Conservation (phyloP, 441 rosid genomes). For the Jatropha multifida region DNA sequence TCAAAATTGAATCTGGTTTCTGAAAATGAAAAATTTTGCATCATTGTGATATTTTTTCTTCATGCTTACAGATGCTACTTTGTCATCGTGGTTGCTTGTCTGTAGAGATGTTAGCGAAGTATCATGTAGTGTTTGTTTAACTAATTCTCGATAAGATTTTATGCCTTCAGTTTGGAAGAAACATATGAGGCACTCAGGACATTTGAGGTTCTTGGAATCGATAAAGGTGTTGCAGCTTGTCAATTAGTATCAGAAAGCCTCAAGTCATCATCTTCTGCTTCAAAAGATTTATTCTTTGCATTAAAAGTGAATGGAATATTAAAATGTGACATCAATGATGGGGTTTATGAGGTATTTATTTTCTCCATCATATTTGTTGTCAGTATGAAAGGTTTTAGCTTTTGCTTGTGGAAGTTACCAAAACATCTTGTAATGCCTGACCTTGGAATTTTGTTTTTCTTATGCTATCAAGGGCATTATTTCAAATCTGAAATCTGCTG, state of each 20-base stretch:
- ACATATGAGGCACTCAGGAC: slow-evolving; percentile 76
- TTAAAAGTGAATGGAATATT: slow-evolving; percentile 63
- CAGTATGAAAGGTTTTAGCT: neutral
- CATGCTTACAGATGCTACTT: neutral
- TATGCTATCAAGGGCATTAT: slow-evolving; percentile 46
- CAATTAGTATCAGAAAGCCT: slow-evolving; percentile 46
- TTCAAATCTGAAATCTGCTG: slow-evolving; percentile 61
- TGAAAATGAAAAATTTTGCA: neutral
- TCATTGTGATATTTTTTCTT: neutral
- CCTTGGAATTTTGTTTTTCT: neutral
- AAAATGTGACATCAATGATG: slow-evolving; percentile 51
- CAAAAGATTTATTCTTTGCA: slow-evolving; percentile 66
- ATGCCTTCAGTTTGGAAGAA: slow-evolving; percentile 64
- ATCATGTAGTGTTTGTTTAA: neutral
- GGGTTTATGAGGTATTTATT: slow-evolving; percentile 54
- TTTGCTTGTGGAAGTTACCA: neutral
- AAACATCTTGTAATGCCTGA: slow-evolving; percentile 6
- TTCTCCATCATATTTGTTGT: neutral
- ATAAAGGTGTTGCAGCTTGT: slow-evolving; percentile 47
- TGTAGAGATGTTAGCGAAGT: neutral
- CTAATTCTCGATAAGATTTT: neutral
- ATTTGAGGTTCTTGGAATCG: slow-evolving; percentile 73
- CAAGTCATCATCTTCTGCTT: slow-evolving; percentile 55
- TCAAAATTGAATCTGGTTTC: neutral
- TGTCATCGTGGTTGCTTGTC: neutral